Evolutionary conservation across 108 stramenopile genomes (phyloP).

Genomic region (Cyclotella kingstonii): DNA sequence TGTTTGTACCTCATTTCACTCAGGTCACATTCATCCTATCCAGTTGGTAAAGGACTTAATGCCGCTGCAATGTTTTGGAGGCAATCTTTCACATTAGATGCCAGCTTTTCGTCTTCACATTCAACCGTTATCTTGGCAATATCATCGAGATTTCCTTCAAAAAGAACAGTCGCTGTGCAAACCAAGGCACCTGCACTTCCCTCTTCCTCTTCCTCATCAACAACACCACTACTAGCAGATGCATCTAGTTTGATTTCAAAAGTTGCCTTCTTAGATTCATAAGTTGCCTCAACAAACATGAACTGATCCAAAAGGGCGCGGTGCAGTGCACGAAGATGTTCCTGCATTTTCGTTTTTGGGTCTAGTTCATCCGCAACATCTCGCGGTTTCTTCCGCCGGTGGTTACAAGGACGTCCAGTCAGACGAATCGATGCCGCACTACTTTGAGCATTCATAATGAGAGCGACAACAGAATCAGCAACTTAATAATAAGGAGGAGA

Average conservation of each 20-base stretch:
- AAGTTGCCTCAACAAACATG: slow-evolving; percentile 71
- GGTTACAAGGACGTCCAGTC: slow-evolving; percentile 82
- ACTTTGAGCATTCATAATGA: slow-evolving; percentile 90
- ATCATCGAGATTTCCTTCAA: slow-evolving; percentile 48
- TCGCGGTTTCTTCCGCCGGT: slow-evolving; percentile 49
- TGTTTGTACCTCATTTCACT: too few relatives aligned
- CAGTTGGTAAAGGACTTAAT: slow-evolving; percentile 34
- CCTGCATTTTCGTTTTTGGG: slow-evolving; percentile 47
- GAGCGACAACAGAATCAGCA: slow-evolving; percentile 89
- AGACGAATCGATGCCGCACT: slow-evolving; percentile 86
- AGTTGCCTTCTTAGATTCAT: slow-evolving; percentile 67
- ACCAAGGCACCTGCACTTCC: slow-evolving; percentile 47
- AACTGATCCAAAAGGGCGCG: slow-evolving; percentile 76
- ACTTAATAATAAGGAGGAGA: slow-evolving; percentile 18
- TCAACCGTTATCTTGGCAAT: slow-evolving; percentile 76
- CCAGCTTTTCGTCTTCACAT: slow-evolving; percentile 70
- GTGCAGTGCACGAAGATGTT: slow-evolving; percentile 50
- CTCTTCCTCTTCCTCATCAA: slow-evolving; percentile 8
- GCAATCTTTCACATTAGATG: slow-evolving; percentile 70
- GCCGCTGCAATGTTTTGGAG: slow-evolving; percentile 59
- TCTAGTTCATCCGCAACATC: slow-evolving; percentile 14
- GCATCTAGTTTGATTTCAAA: slow-evolving; percentile 77
- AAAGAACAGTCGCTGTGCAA: slow-evolving; percentile 66
- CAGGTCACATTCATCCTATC: too few relatives aligned
- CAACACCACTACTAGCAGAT: slow-evolving; percentile 36